A percentile compares a stretch with the other conserved stretches of the same genome.
These are phyloP conservation scores for Phascolomyces articulosus DNA, from an alignment of 371 early-diverging fungal species.

Conservation along the genomic window DNA sequence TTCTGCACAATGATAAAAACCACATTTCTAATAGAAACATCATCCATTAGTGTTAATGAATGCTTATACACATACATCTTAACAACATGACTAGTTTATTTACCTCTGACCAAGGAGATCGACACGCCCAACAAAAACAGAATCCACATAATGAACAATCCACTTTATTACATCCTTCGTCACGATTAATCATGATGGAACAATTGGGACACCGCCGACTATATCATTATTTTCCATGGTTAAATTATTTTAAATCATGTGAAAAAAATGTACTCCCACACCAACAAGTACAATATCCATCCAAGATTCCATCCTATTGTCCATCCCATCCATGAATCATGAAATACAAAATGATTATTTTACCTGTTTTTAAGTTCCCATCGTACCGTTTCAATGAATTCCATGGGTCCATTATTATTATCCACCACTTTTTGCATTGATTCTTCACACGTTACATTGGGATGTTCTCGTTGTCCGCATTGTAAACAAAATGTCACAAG, in stretches of 20 bases:
- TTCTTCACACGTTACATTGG: slow-evolving; percentile 46
- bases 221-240: no score
- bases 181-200: slow-evolving; percentile 72
- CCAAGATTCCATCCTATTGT: no score
- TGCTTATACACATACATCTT: no score
- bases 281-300: no score
- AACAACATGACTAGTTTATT: background rate
- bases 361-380: slow-evolving; percentile 49
- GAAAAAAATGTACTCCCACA: background rate
- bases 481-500: slow-evolving; percentile 53
- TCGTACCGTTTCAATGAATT: slow-evolving; percentile 46
- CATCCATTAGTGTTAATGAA: background rate
- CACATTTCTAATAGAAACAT: background rate
- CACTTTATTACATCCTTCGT: slow-evolving; percentile 82
- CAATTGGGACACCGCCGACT: slow-evolving; percentile 74
- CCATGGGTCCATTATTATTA: slow-evolving; percentile 12
- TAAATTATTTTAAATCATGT: slow-evolving; percentile 3
- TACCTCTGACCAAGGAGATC: slow-evolving; percentile 45
- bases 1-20: background rate
- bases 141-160: slow-evolving; percentile 76
- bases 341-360: slow-evolving; percentile 21
- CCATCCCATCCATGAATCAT: background rate
- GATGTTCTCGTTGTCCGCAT: slow-evolving; percentile 61
- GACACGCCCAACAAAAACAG: slow-evolving; percentile 72
- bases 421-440: slow-evolving; percentile 47